Evolutionary conservation across 2,329 filamentous ascomycete species (phyloP), one percentile per base, ranked within the genome.

Genomic region (Thermothelomyces thermophilus): DNA sequence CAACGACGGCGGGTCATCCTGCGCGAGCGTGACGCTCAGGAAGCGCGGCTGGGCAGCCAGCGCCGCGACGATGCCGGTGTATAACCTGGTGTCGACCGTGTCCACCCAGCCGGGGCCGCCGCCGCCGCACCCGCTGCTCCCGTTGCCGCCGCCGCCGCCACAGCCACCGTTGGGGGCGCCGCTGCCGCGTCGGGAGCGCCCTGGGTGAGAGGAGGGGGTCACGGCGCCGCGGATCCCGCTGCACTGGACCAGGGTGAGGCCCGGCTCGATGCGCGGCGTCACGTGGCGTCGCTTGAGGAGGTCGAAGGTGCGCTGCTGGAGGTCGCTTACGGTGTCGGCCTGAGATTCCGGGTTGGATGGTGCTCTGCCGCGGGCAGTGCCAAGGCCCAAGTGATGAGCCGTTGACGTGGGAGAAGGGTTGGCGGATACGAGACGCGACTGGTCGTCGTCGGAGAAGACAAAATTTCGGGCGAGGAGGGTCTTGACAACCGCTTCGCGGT

Each of bases 401-500:
- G 24, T 19, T 55, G 71, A 52, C 2, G 60, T 48, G 8, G 61
- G 69, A 56, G 65, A 62, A 68, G 71, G 70, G 70, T 80, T 83
- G 63, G 84, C 94, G 31, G 46, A 50, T 71, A 79, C 46, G 84
- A 80, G 54, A 35, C 45, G 42, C 6, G 51, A 43, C 9, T 53
- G 49, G 36, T 82, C 80, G 45, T 73, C 66, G 56, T 86, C 82
- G 55, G 89, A 85, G 59, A 96, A 90, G 60, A 86, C 83, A 63
- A 96, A 96, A 1, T 90, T 90, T 41, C 86, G 81, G 16, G 83
- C 79, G 52, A 91, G 76, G 5, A 97, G 74, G 0, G 89, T 86
- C 51, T 82, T 75, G 30, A 89, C 81, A 41, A 97, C 90, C 34
- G 83, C 84, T 22, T 78, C 71, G 44, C 85, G 82, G 61, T 86